These are phyloP conservation scores for Oidiodendron maius DNA, from an alignment of 495 filamentous ascomycete genomes.

Conservation along the genomic window DNA sequence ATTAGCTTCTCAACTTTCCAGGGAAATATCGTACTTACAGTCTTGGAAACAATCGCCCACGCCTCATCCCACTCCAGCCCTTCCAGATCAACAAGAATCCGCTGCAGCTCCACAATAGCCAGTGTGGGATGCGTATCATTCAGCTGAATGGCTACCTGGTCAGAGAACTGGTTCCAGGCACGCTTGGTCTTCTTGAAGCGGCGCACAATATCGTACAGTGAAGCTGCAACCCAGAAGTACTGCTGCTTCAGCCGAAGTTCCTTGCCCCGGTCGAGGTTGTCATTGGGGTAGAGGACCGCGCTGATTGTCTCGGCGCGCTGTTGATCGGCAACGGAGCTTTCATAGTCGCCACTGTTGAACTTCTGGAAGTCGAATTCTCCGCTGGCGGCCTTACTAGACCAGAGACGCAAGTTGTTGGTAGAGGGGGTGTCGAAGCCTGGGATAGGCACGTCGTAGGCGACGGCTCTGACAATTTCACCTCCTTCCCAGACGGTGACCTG, in stretches of 20 bases:
- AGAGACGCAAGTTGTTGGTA: constrained; percentile 92
- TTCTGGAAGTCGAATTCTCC: constrained; percentile 99
- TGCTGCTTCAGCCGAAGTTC: constrained; percentile 97
- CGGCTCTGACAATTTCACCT: constrained; percentile 86
- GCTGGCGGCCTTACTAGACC: constrained; percentile 94
- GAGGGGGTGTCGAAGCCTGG: constrained; percentile 85
- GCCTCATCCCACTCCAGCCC: constrained; percentile 90
- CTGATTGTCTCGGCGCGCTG: constrained; percentile 97
- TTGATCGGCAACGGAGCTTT: constrained; percentile 92
- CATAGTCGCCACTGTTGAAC: constrained; percentile 97
- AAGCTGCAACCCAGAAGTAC: constrained; percentile 99
- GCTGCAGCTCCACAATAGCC: constrained; percentile 89
- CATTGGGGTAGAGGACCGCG: constrained; percentile 94
- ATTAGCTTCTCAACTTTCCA: constrained; percentile 14
- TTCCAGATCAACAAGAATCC: constrained; percentile 86
- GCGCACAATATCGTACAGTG: constrained; percentile 89
- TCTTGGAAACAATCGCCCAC: constrained; percentile 67
- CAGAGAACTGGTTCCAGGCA: constrained; percentile 85
- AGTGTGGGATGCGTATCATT: constrained; percentile 98
- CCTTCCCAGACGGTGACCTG: constrained; percentile 72
- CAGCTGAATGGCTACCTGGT: constrained; percentile 93
- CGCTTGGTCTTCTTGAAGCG: constrained; percentile 96
- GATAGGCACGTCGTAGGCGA: constrained; percentile 93
- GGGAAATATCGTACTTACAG: constrained; percentile 25
- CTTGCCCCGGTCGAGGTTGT: constrained; percentile 93